Percentiles rank a stretch among this genome's conserved stretches.
These are phyloP conservation scores for Cornus florida DNA, from an alignment of 148 eudicot genomes.

Conservation along the genomic window DNA sequence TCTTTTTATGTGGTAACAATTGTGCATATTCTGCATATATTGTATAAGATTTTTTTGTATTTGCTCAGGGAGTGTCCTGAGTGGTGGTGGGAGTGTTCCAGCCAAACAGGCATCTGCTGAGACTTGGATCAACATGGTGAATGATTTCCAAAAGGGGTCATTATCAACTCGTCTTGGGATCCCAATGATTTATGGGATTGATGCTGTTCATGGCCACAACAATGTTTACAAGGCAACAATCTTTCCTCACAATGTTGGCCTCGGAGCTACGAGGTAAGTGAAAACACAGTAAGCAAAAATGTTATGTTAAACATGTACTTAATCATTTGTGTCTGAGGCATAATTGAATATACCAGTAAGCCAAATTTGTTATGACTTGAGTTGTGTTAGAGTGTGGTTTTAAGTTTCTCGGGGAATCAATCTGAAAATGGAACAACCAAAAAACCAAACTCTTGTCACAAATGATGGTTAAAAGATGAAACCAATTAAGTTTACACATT, in stretches of 20 bases:
- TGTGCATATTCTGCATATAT: too few species aligned
- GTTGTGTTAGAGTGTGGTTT: too few species aligned
- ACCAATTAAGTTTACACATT: too few species aligned
- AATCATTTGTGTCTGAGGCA: too few species aligned
- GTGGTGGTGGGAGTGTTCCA: constrained; percentile 78
- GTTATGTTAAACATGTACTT: not conserved
- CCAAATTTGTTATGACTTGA: too few species aligned
- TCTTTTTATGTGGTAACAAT: not conserved
- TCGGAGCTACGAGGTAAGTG: constrained; percentile 63
- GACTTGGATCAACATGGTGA: constrained; percentile 59
- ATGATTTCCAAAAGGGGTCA: constrained; percentile 54
- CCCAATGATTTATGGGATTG: constrained; percentile 73
- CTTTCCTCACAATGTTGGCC: constrained; percentile 70
- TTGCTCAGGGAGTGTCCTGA: constrained; percentile 58
- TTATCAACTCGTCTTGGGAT: constrained; percentile 66
- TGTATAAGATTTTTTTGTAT: not conserved
- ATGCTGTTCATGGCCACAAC: constrained; percentile 69
- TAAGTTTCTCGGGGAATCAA: too few species aligned
- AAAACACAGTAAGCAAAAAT: not conserved
- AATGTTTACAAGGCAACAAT: constrained; percentile 70
- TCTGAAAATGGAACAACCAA: too few species aligned
- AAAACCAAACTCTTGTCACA: too few species aligned
- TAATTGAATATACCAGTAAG: too few species aligned
- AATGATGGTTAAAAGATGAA: too few species aligned
- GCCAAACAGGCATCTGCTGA: constrained; percentile 44